Evolutionary conservation across 1,284 basidiomycete genomes (phyloP), one percentile per base, ranked within the genome.

Genomic region (Ustilago trichophora): DNA sequence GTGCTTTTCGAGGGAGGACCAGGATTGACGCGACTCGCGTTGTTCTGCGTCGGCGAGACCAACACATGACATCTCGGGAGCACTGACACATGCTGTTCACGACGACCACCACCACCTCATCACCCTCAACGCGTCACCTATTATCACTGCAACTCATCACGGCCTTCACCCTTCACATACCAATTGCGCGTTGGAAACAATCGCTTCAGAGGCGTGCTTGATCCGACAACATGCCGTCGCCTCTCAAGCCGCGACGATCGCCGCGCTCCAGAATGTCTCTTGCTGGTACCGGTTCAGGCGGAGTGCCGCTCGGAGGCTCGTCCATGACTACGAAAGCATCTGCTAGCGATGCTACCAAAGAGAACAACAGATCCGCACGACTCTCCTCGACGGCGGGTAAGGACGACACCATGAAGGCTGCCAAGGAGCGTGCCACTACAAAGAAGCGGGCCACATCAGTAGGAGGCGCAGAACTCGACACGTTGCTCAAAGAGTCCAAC

Each of bases 391-490:
- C 29, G 10, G 15, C 55, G 10, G 40, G 19, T 26, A 66, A 51
- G n/a, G 67, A 65, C 12, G 67, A 66, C 11, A 60, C 62, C 15
- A 57, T 65, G 45, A 51, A 46, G 19, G 46, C 53, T 7, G 62
- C 67, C 21, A 65, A 62, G 43, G 60, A 64, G 16, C 51, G 52
- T 11, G 56, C 42, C 24, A 60, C 57, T 9, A 50, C 50, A 6
- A 56, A 70, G 53, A 70, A 62, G 54, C 60, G 67, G 4, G 67
- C 67, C 10, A 57, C 60, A 26, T 65, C 62, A 10, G 53, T 70
- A 6, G 67, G 67, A 13, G 67, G 67, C 25, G 40, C 53, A 8
- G 62, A 65, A 37, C 62, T 60, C 43, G 56, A 70, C 27, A 60
- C 55, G 12, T 29, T 70, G 32, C 53, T 66, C 19, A 65, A 55